Conservation (phyloP, 2,329 filamentous ascomycete genomes). For the Pseudocercospora ulei region DNA sequence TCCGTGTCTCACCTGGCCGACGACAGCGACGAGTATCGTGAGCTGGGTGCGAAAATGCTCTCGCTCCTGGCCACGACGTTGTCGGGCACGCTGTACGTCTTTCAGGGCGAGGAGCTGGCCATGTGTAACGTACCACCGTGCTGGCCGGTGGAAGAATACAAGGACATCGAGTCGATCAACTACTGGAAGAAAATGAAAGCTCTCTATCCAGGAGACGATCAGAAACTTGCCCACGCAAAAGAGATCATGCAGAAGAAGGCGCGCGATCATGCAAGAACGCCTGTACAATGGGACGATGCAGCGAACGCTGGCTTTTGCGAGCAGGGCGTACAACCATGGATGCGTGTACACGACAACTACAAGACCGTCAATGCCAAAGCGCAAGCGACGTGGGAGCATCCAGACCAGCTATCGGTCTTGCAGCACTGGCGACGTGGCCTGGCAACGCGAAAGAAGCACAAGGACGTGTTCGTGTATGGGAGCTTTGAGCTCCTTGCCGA, state of each 20-base stretch:
- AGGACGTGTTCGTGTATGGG: conserved; percentile 54
- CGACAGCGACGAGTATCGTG: conserved; percentile 41
- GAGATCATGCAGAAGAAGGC: conserved; percentile 20
- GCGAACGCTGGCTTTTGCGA: conserved; percentile 54
- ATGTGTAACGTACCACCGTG: conserved; percentile 43
- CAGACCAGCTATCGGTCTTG: conserved; percentile 42
- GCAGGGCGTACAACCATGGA: conserved; percentile 47
- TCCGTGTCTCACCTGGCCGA: conserved; percentile 43
- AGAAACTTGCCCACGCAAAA: conserved; percentile 18
- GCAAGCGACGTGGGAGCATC: conserved; percentile 37
- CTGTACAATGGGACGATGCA: conserved; percentile 55
- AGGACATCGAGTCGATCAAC: conserved; percentile 48
- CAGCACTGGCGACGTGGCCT: conserved; percentile 54
- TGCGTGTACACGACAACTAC: conserved; percentile 50
- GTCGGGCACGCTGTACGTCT: conserved; percentile 45
- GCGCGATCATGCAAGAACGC: conserved; percentile 49
- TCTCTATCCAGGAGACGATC: conserved; percentile 29
- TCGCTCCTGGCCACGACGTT: conserved; percentile 43
- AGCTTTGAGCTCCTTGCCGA: conserved; percentile 47
- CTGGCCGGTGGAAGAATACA: conserved; percentile 43
- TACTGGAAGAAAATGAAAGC: conserved; percentile 45
- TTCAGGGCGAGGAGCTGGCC: conserved; percentile 45
- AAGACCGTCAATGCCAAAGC: conserved; percentile 48
- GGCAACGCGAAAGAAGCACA: conserved; percentile 47
- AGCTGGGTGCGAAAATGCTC: conserved; percentile 42